Evolutionary conservation across 139 green algal species (phyloP).

Genomic region (Microglena sp.): DNA sequence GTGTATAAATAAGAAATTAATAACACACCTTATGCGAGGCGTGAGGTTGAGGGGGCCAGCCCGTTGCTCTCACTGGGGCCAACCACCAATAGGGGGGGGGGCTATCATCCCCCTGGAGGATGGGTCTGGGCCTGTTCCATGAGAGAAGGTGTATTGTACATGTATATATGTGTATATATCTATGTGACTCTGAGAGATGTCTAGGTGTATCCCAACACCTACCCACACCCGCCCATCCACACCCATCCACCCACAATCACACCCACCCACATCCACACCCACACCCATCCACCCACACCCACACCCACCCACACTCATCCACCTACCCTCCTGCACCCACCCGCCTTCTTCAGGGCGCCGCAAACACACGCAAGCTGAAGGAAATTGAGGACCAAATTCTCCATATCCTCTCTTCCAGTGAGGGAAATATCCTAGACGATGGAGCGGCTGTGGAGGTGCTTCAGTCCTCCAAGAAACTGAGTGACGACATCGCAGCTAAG

Average conservation of each 20-base stretch:
- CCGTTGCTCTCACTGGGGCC: too few species aligned
- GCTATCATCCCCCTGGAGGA: too few species aligned
- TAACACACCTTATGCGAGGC: too few species aligned
- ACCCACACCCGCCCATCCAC: background rate
- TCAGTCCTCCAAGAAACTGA: slow-evolving; percentile 23
- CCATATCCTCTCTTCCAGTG: slow-evolving; percentile 40
- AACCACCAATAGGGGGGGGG: too few species aligned
- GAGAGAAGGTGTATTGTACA: too few species aligned
- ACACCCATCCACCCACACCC: background rate
- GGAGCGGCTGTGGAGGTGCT: slow-evolving; percentile 59
- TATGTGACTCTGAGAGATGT: background rate
- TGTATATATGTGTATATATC: background rate
- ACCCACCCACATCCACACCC: background rate
- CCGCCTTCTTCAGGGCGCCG: too few species aligned
- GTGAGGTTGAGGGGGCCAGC: too few species aligned
- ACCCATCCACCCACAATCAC: background rate
- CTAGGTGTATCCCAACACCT: background rate
- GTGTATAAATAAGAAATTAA: too few species aligned
- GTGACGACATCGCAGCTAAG: slow-evolving; percentile 62
- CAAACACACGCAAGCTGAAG: slow-evolving; percentile 55
- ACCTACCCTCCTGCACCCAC: background rate
- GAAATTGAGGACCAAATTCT: slow-evolving; percentile 74
- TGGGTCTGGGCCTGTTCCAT: too few species aligned
- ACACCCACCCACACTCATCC: background rate
- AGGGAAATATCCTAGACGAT: slow-evolving; percentile 61